Base-by-base conservation (phyloP, 1,139 yeast genomes). In the Scheffersomyces titani region DNA sequence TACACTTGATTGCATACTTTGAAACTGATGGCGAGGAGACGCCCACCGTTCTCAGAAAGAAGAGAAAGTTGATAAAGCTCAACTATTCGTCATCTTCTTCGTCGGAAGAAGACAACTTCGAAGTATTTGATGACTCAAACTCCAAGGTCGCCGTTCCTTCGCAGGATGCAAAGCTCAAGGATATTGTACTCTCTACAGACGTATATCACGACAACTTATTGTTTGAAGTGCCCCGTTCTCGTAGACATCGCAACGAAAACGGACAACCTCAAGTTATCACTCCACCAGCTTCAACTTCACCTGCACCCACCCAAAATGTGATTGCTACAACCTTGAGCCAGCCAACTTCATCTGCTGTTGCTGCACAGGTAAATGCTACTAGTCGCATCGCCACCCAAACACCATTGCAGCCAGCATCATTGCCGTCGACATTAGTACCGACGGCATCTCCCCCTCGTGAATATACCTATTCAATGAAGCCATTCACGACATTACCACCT, bases 1-100 rank as follows among this genome's bases (percentile, higher is more conserved):
- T 82, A 21, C 90, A 87, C 63, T 68, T 87, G 53, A 85, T 87
- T 40, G 77, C 86, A 44, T 87, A 87, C 63, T 76, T 46, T 19
- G 22, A 46, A 46, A 46, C 18, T 16, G 22, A 49, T 20, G 49
- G 49, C 22, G 49, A 46, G 22, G 49, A 20, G 3, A 46, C 49
- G 5, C 22, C 49, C 16, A 46, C 49, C 11, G 49, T 46, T 3
- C 49, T 19, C 22, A 46, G 22, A n/a, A 46, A 46, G 49, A 46
- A 46, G 49, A 46, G 44, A 49, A 46, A 46, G 49, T 19, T 22
- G 16, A 46, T 22, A 6, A 46, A 22, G 24, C 24, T 22, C 9
- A 46, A 46, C 49, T 20, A 22, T 22, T 46, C 48, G 5, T 46
- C 49, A 6, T 46, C 49, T 6, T 46, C 49, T 19, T 46, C 49